phyloP scores from a whole-genome alignment of 1,284 basidiomycete genomes.

The Acaromyces ingoldii region DNA sequence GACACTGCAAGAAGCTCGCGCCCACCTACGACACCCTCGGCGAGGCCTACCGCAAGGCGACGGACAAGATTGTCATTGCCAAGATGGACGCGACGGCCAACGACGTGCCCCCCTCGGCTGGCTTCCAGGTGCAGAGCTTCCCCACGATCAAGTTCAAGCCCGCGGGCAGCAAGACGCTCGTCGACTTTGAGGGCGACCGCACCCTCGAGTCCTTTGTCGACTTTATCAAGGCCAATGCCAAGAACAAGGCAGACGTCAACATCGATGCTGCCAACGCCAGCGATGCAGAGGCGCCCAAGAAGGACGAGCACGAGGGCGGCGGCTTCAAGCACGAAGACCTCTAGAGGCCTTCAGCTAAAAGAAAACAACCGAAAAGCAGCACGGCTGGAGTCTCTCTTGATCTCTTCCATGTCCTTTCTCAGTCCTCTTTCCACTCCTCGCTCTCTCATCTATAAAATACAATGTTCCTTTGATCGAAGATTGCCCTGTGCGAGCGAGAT shows the following conservation, averaged over 20 bases:
- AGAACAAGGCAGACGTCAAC: slow-evolving; percentile 42
- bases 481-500: too few species aligned
- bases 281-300: not conserved
- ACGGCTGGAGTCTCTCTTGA: too few species aligned
- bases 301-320: slow-evolving; percentile 6
- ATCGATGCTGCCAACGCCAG: not conserved
- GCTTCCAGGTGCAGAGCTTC: slow-evolving; percentile 75
- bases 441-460: too few species aligned
- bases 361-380: too few species aligned
- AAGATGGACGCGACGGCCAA: slow-evolving; percentile 97
- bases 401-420: too few species aligned
- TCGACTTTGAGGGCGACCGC: slow-evolving; percentile 59
- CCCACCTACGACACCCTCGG: slow-evolving; percentile 89
- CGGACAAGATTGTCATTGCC: slow-evolving; percentile 71
- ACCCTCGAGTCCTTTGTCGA: slow-evolving; percentile 48
- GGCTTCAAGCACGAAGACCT: slow-evolving; percentile 12
- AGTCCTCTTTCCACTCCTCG: too few species aligned
- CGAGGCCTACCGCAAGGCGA: slow-evolving; percentile 68
- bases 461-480: too few species aligned
- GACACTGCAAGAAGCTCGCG: slow-evolving; percentile 83
- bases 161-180: slow-evolving; percentile 76
- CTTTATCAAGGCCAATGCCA: slow-evolving; percentile 43
- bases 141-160: slow-evolving; percentile 96
- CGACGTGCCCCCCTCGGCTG: slow-evolving; percentile 79
- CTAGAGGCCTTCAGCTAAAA: not conserved